Evolutionary conservation across 768 basidiomycete genomes (phyloP), one percentile per base, ranked within the genome.

Genomic region (Kwoniella dejecticola): DNA sequence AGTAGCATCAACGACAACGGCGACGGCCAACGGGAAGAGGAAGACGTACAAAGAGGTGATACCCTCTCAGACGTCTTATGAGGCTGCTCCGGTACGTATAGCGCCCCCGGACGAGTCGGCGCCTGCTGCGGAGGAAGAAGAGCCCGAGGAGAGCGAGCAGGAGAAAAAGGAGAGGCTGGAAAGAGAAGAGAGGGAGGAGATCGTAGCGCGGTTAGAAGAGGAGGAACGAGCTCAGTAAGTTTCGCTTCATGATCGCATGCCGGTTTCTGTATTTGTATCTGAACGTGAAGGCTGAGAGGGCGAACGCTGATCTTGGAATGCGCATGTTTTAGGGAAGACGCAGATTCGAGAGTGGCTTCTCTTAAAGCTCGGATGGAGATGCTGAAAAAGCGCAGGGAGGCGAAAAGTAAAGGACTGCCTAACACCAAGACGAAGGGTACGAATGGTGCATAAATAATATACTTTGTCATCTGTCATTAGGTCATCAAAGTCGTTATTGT

Each of bases 181-280:
- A 7, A 52, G 70, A 31, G 74, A 78, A 56, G 77, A 78, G 56
- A 68, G 68, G 63, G 77, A 78, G 54, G 77, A 76, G 66, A 76
- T 78, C 27, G 70, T 78, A 54, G 53, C 60, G 47, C 49, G 77
- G 24, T 58, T 78, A 48, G 74, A 76, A 50, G 77, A 76, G 49
- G 75, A 78, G 55, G 66, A 72, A 42, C 48, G 77, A 44, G 77
- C 75, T 33, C 77, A 78, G 76, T 77, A 47, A 74, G 76, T 72
- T 41, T 48, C 19, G 6, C 38, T 12, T 46, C 23, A 26, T 57
- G n/a, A 23, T 17, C 12, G 27, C 46, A 29, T 24, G 27, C 23
- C 26, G 36, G 33, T n/a, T n/a, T n/a, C n/a, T n/a, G n/a, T n/a
- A n/a, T n/a, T n/a, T n/a, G n/a, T n/a, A n/a, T n/a, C n/a, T n/a